Base-by-base conservation (phyloP, 768 basidiomycete species). In the Chlorophyllum brunneum region DNA sequence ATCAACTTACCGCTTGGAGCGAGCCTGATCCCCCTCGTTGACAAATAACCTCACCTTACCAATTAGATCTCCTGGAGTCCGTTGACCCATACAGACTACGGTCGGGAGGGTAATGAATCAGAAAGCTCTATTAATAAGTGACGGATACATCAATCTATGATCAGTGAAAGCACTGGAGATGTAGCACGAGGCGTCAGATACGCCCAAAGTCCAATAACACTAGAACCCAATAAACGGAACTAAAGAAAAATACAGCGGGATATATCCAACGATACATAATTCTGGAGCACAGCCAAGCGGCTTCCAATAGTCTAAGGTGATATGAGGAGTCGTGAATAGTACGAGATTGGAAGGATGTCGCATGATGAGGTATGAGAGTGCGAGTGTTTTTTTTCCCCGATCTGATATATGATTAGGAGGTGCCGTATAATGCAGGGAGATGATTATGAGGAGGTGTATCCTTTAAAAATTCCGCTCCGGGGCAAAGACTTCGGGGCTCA, bases 401-500 rank as follows among this genome's bases (percentile, higher is more conserved):
- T 15, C 15, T 26, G 41, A 43, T 43, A 29, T 29, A 16, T 37
- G 36, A 48, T 38, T 37, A 29, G 23, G 22, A 48, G 23, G 5
- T 37, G 24, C 4, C 15, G 24, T 15, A 27, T 18, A 26, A 27
- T 48, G 47, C 13, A n/a, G 29, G 34, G 18, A 23, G 18, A 48
- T 27, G 33, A 27, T 9, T 8, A 7, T 11, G 42, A 13, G 31
- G 15, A 22, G 8, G n/a, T n/a, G n/a, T n/a, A n/a, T n/a, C n/a
- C 30, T 18, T 33, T 46, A 31, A 5, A 38, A 11, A 31, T 45
- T 24, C 18, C 55, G 22, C 18, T 59, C 56, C 5, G 53, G 22
- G 8, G 58, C 52, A 44, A 59, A 59, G 7, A 53, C 49, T 37
- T 59, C 58, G 4, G 58, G 58, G 34, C 58, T 59, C 42, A 59